Evolutionary conservation across 139 green algal species (phyloP), one percentile per base, ranked within the genome.

Genomic region (Micromonas pusilla): DNA sequence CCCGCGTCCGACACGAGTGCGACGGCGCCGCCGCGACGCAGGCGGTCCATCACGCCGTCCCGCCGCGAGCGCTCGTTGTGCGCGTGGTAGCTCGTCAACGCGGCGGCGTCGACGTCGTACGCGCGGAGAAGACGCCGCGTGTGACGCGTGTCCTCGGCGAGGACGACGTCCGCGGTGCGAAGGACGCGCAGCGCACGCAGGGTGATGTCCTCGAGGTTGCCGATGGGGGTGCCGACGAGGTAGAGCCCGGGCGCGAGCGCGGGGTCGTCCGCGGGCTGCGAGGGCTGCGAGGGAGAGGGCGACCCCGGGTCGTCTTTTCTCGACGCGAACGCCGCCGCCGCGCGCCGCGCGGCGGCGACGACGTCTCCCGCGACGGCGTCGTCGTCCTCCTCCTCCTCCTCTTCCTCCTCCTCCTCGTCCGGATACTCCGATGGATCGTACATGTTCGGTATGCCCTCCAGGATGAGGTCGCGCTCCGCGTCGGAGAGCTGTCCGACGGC

Each of bases 81-180:
- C 60, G 84, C 82, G 77, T 98, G 93, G 77, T 85, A 93, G 74
- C 81, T 88, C 32, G 85, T 6, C 5, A 88, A 79, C 77, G n/a
- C 1, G 26, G 34, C 31, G 28, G 63, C 74, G 0, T n/a, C 36
- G 37, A 96, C 91, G 39, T 52, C 77, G 70, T 86, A 93, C 45
- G 87, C 75, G 20, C 79, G 72, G 45, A 96, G 78, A 70, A 97
- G 88, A 76, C 91, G 86, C 0, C 79, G 39, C 0, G 89, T 96
- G 76, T 91, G 89, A 0, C 93, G 84, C 1, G 93, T 97, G 83
- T 97, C 94, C 80, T 98, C 94, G 9, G 87, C 90, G 37, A 97
- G 82, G 0, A 97, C 79, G 13, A 86, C 63, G 57, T 84, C 75
- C 4, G 81, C 89, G 1, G 64, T 67, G 23, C 75, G 53, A 30